Base-by-base conservation (phyloP, 2,329 filamentous ascomycete genomes). In the Neonectria coccinea region DNA sequence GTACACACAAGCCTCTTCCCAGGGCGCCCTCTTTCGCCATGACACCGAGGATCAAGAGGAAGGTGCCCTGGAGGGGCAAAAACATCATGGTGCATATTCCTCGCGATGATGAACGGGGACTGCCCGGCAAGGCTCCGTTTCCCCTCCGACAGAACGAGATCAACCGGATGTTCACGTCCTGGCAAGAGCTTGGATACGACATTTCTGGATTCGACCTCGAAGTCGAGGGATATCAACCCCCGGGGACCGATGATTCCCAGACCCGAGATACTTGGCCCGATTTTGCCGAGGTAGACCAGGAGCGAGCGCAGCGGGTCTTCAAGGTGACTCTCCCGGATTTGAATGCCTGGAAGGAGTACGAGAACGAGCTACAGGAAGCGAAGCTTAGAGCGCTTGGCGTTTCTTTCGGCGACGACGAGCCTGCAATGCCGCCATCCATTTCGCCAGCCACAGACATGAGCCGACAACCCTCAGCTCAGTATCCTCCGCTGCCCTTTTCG, bases 371-470 rank as follows among this genome's bases (percentile, higher is more conserved):
- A 39, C 89, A 92, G 70, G 96, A 99, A 81, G 93, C 95, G 65
- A 99, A 97, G 80, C 84, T 99, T 56, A 90, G 94, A 66, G 94
- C 95, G 55, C 85, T 99, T 59, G 96, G 96, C 68, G 96, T 98
- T 12, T 94, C 89, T 18, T 85, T 92, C 65, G 92, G 89, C 39
- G 89, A 91, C 53, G 91, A 93, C 6, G 92, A 96, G 56, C 88
- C 89, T 11, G 80, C 82, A 29, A 81, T 86, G 65, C 82, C 86
- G 4, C 81, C 84, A 45, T 88, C 89, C 4, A 85, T 91, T 69
- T 95, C 93, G 14, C 90, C 90, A 10, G 87, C 82, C n/a, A 85
- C 86, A 10, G 82, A 85, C 55, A 82, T 90, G 69, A 91, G 89
- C 73, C 84, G 91, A 62, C 91, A 92, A 73, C 83, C 89, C 22